A percentile compares a stretch with the other conserved stretches of the same genome.
Evolutionary conservation across 495 filamentous ascomycete species (phyloP).

Genomic region (Penicillium steckii): DNA sequence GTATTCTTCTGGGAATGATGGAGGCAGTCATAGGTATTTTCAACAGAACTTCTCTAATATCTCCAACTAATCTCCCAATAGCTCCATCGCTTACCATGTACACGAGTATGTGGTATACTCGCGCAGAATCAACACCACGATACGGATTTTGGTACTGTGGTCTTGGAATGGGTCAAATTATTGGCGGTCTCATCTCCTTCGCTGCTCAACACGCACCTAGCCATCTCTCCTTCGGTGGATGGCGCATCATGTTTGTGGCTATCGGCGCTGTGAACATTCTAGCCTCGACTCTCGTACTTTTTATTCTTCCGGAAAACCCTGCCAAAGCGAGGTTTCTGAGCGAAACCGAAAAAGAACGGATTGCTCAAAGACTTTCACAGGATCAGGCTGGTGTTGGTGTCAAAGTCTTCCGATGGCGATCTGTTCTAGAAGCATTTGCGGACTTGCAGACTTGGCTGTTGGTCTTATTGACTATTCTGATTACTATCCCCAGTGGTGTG

Average conservation of each 20-base stretch:
- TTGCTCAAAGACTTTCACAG: constrained; percentile 32
- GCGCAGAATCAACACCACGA: constrained; percentile 58
- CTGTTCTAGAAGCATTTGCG: constrained; percentile 37
- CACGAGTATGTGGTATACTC: constrained; percentile 60
- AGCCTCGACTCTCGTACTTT: constrained; percentile 48
- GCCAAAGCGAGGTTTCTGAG: constrained; percentile 53
- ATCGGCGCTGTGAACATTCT: constrained; percentile 57
- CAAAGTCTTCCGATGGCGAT: constrained; percentile 36
- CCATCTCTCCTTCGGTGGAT: constrained; percentile 43
- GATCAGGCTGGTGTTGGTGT: constrained; percentile 54
- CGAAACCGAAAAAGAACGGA: constrained; percentile 41
- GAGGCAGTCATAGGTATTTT: constrained; percentile 57
- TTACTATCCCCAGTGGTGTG: constrained; percentile 50
- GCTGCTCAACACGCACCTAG: constrained; percentile 56
- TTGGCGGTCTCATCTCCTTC: constrained; percentile 60
- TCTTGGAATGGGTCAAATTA: constrained; percentile 60
- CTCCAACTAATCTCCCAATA: not conserved
- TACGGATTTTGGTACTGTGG: constrained; percentile 67
- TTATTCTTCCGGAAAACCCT: constrained; percentile 52
- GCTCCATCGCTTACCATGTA: constrained; percentile 52
- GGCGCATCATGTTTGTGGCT: constrained; percentile 63
- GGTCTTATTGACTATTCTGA: constrained; percentile 43
- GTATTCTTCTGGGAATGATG: constrained; percentile 63
- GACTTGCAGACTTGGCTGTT: constrained; percentile 43
- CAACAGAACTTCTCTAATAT: not conserved